Conservation (phyloP, 371 early-diverging fungal species). For the Mucor circinelloides region DNA sequence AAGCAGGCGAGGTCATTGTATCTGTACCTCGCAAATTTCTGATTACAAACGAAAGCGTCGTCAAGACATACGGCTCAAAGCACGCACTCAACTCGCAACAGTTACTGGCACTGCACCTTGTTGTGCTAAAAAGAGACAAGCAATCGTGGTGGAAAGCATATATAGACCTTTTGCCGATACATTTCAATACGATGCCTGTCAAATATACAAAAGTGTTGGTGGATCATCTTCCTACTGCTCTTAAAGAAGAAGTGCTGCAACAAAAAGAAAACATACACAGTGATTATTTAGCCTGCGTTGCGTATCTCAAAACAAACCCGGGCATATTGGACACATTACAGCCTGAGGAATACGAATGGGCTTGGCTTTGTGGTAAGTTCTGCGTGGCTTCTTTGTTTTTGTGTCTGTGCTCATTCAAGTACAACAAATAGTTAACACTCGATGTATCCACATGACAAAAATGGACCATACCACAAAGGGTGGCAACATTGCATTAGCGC, state of each 20-base stretch:
- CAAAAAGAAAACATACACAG: constrained; percentile 50
- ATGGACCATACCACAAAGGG: constrained; percentile 42
- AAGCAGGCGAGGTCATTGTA: constrained; percentile 62
- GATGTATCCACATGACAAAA: constrained; percentile 60
- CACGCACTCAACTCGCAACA: constrained; percentile 53
- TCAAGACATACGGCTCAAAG: constrained; percentile 29
- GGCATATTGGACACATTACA: background rate
- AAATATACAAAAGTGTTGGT: constrained; percentile 45
- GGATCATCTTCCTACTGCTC: constrained; percentile 45
- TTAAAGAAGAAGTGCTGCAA: constrained; percentile 47
- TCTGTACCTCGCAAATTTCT: constrained; percentile 57
- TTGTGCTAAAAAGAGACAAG: constrained; percentile 39
- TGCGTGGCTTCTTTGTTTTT: no score
- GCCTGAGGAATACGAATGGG: constrained; percentile 56
- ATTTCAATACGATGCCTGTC: constrained; percentile 66
- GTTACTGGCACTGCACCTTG: constrained; percentile 55
- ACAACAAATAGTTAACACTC: constrained; percentile 54
- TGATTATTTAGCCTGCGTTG: constrained; percentile 43
- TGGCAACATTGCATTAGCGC: constrained; percentile 61
- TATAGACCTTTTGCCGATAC: constrained; percentile 52
- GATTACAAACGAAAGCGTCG: constrained; percentile 46
- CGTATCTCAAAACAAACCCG: constrained; percentile 39
- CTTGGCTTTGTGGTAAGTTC: constrained; percentile 62
- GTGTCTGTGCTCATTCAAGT: background rate
- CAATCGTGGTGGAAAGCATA: constrained; percentile 62